Base-by-base conservation (phyloP, 1,284 basidiomycete genomes). In the Cryptococcus jaspeensis region DNA sequence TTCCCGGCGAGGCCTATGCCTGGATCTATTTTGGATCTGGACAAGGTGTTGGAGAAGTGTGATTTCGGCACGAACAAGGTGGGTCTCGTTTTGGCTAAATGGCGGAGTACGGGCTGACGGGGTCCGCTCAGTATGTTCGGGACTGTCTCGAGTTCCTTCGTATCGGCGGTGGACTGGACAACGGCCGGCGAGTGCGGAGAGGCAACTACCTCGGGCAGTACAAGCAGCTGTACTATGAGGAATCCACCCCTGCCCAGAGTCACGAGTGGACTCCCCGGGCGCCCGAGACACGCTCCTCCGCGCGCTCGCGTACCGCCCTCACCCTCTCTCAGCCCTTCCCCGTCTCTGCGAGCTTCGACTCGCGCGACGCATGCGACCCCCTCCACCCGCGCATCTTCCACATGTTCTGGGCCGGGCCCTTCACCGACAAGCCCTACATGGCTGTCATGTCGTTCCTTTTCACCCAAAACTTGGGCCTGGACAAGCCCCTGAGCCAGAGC, bases 21-120 rank as follows among this genome's bases (percentile, higher is more conserved):
- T 0, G 90, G 90, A 16, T 87, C 88, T 55, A 82, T 91, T 16
- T 82, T 90, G 12, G 93, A 97, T 75, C 76, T 97, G 63, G 93
- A 97, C 74, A 79, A 88, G 23, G 80, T 95, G 1, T 86, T 92
- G 85, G 86, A 92, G 39, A 84, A 92, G 64, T 97, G 93, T 72
- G 90, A 94, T 77, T 93, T 92, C 70, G 84, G 84, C 16, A 81
- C 84, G 53, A 82, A 85, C 69, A 90, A 92, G 82, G 91, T 90
- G 65, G 61, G 80, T 66, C 50, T 13, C 37, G 50, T 50, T n/a
- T 15, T 15, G 16, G 20, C 20, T 50, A n/a, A 13, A 5, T 52
- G 15, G 39, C 42, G 12, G 28, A 39, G 40, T 50, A 47, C 44
- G 15, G 18, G 36, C 36, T 2, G 18, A 47, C 55, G 11, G 42